Base-by-base conservation (phyloP, 495 filamentous ascomycete species). In the Aspergillus nanangensis region DNA sequence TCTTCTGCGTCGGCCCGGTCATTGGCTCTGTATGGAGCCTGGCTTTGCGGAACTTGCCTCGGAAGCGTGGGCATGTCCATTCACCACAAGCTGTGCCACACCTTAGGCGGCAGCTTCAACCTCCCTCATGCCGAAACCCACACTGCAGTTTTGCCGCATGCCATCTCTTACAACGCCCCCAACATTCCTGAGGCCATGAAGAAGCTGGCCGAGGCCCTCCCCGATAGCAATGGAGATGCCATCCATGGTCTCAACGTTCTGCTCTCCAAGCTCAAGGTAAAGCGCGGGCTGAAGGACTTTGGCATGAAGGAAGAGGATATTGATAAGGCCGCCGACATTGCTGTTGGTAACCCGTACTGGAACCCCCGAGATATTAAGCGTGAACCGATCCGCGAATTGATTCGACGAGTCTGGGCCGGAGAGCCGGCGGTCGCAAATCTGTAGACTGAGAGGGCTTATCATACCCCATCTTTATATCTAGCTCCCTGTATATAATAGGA, bases 1-100 rank as follows among this genome's bases (percentile, higher is more conserved):
- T 59, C 60, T 4, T 71, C 71, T 19, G 50, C 60, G 44, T 65
- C 65, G 3, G 81, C 79, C 2, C 76, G 82, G 2, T 70, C 73
- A n/a, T 52, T 63, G 1, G 82, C 81, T 1, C 72, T 81, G 3
- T 84, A 85, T 49, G 83, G 81, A 25, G 82, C 82, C 18, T 85
- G 80, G 80, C 77, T 84, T 3, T 85, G 82, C 52, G 79, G 78
- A 18, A 72, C 67, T 15, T 84, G 81, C 47, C 67, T 84, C 1
- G 81, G 82, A 14, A 76, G 71, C 53, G 81, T 85, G 8, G 81
- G 80, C 25, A 85, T 87, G 82, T 74, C 80, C 13, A 73, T 87
- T 14, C 83, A 87, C 56, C 82, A 86, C 58, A 87, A 87, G 55
- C 75, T 87, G 10, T 85, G 80, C 64, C 83, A 87, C 58, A 80